Evolutionary conservation across 805 yeast genomes (phyloP).

Genomic region (Nakazawaea ernobii): DNA sequence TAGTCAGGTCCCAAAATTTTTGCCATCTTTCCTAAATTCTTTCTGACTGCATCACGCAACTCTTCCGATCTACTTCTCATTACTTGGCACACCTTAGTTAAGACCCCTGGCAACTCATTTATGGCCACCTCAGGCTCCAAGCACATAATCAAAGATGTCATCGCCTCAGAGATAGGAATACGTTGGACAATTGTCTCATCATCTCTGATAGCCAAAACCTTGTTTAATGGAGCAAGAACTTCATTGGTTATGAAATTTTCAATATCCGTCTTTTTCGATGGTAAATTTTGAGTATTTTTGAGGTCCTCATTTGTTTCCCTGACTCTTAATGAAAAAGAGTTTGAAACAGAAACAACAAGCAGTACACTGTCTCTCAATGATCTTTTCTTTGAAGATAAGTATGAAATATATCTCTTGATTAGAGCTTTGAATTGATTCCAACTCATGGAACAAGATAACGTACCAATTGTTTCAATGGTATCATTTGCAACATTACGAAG

Average conservation of each 20-base stretch:
- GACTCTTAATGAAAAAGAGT: slow-evolving; percentile 21
- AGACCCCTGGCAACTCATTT: slow-evolving; percentile 67
- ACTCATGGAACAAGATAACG: slow-evolving; percentile 49
- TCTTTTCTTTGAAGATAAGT: slow-evolving; percentile 37
- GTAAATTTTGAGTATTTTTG: slow-evolving; percentile 23
- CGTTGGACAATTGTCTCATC: slow-evolving; percentile 75
- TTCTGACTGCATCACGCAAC: slow-evolving; percentile 80
- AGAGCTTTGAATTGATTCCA: slow-evolving; percentile 82
- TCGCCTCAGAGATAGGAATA: slow-evolving; percentile 76
- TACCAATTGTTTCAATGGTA: slow-evolving; percentile 56
- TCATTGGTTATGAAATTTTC: slow-evolving; percentile 48
- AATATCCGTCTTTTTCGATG: slow-evolving; percentile 26
- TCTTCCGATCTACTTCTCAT: slow-evolving; percentile 82
- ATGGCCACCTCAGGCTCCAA: slow-evolving; percentile 52
- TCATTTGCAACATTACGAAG: slow-evolving; percentile 59
- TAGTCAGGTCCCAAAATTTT: slow-evolving; percentile 66
- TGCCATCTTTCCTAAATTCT: slow-evolving; percentile 62
- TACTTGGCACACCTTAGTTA: slow-evolving; percentile 85
- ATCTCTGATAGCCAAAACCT: slow-evolving; percentile 56
- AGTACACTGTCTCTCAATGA: slow-evolving; percentile 46
- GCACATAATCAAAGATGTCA: slow-evolving; percentile 60
- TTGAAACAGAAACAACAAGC: slow-evolving; percentile 48
- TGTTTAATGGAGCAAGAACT: slow-evolving; percentile 55
- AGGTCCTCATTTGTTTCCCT: slow-evolving; percentile 6
- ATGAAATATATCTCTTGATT: slow-evolving; percentile 57